Evolutionary conservation across 768 basidiomycete species (phyloP).

Genomic region (Boletus insuetus): DNA sequence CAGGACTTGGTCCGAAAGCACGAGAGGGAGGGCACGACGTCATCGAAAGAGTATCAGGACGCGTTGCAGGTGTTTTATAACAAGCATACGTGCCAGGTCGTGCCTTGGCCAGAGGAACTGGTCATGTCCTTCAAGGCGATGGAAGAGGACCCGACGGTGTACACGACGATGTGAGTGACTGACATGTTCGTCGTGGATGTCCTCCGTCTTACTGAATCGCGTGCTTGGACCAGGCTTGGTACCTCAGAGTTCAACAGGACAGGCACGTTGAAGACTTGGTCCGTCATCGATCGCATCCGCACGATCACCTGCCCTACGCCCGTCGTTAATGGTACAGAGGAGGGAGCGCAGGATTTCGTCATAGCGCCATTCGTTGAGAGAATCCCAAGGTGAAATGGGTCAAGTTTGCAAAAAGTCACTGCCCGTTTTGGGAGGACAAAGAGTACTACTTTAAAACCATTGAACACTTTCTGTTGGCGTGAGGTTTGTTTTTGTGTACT

Average conservation of each 20-base stretch:
- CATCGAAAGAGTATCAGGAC: conserved; percentile 31
- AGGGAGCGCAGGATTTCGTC: conserved; percentile 34
- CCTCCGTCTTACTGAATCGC: background rate
- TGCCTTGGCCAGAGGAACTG: conserved; percentile 33
- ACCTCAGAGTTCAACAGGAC: conserved; percentile 35
- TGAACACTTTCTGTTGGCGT: conserved; percentile 8
- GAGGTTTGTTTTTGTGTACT: too few species aligned
- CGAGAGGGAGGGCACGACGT: conserved; percentile 32
- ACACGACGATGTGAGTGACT: conserved; percentile 29
- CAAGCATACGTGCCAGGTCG: conserved; percentile 32
- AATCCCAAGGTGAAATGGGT: conserved; percentile 35
- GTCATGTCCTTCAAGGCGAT: conserved; percentile 20
- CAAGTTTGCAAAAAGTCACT: conserved; percentile 29
- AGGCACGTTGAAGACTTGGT: conserved; percentile 43
- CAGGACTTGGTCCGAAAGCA: conserved; percentile 25
- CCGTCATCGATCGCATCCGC: conserved; percentile 40
- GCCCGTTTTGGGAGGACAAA: conserved; percentile 20
- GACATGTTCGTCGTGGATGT: too few species aligned
- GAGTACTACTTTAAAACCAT: conserved; percentile 20
- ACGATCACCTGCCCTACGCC: conserved; percentile 39
- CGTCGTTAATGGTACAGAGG: conserved; percentile 36
- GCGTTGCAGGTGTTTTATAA: conserved; percentile 26
- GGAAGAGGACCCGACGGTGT: conserved; percentile 33
- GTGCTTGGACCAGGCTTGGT: conserved; percentile 1
- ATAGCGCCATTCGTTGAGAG: conserved; percentile 32